phyloP scores from a whole-genome alignment of 106 monocot genomes.

The Acanthochlamys bracteata region DNA sequence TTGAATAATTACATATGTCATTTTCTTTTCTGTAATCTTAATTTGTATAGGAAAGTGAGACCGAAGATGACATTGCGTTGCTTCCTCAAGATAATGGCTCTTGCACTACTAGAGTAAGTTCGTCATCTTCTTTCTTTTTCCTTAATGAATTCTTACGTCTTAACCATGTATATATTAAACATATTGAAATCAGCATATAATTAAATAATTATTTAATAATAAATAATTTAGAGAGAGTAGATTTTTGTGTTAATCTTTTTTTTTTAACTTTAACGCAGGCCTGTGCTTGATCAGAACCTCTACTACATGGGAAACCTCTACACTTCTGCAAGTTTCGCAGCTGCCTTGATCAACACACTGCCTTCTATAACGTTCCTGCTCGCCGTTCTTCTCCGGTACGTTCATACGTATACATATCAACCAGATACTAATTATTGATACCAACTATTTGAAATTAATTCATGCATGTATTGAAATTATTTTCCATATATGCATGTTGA shows the following conservation, averaged over 20 bases:
- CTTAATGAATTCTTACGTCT: too few relatives aligned
- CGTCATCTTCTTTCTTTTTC: neutral
- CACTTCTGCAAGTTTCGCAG: constrained; percentile 66
- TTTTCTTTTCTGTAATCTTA: neutral
- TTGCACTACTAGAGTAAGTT: constrained; percentile 55
- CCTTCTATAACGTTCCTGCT: constrained; percentile 59
- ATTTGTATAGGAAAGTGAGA: constrained; percentile 49
- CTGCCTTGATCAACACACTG: constrained; percentile 69
- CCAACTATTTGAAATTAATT: neutral
- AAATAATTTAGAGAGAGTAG: neutral
- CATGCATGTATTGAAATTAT: neutral
- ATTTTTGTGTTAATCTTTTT: neutral
- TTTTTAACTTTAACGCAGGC: constrained; percentile 24
- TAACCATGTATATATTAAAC: too few relatives aligned
- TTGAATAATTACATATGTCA: too few relatives aligned
- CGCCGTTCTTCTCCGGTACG: constrained; percentile 47
- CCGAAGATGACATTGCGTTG: constrained; percentile 65
- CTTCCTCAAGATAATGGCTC: constrained; percentile 60
- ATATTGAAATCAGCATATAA: neutral
- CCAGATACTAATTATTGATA: neutral
- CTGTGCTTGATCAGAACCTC: constrained; percentile 82
- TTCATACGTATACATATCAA: neutral
- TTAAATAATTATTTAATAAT: neutral
- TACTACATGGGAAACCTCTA: constrained; percentile 73
- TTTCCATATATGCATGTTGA: neutral